Evolutionary conservation across 257 asterid species (phyloP).

Genomic region (Nicotiana knightiana): DNA sequence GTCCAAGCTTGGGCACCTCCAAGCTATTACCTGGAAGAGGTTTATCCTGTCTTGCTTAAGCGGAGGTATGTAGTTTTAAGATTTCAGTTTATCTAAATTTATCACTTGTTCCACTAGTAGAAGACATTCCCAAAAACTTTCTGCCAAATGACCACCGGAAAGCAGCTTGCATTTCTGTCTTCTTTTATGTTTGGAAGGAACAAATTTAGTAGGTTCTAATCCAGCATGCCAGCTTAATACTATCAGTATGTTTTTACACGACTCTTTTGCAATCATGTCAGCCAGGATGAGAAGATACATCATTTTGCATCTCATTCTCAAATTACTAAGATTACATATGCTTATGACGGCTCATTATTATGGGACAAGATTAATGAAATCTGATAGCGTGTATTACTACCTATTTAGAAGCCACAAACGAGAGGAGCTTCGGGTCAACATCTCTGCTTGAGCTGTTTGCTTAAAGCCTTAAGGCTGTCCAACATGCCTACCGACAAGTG

Average conservation of each 20-base stretch:
- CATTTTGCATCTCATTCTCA: not conserved
- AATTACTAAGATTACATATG: not conserved
- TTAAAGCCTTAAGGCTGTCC: too few relatives aligned
- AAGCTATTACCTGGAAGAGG: constrained; percentile 61
- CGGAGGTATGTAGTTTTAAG: constrained; percentile 34
- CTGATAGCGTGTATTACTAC: not conserved
- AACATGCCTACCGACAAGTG: too few relatives aligned
- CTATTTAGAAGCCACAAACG: too few relatives aligned
- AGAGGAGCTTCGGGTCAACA: too few relatives aligned
- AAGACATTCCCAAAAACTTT: not conserved
- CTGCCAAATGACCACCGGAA: not conserved
- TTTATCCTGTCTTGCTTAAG: constrained; percentile 62
- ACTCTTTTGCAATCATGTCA: not conserved
- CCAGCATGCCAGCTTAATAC: not conserved
- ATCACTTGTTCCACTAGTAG: not conserved
- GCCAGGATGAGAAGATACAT: not conserved
- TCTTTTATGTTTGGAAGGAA: not conserved
- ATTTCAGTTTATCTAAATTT: not conserved
- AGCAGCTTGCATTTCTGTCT: not conserved
- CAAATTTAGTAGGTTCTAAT: not conserved
- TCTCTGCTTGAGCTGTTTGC: too few relatives aligned
- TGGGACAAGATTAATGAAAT: not conserved
- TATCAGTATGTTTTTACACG: not conserved
- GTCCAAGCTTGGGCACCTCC: constrained; percentile 79
- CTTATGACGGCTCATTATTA: not conserved